Conservation (phyloP, 805 yeast genomes). For the Ogataea pini region DNA sequence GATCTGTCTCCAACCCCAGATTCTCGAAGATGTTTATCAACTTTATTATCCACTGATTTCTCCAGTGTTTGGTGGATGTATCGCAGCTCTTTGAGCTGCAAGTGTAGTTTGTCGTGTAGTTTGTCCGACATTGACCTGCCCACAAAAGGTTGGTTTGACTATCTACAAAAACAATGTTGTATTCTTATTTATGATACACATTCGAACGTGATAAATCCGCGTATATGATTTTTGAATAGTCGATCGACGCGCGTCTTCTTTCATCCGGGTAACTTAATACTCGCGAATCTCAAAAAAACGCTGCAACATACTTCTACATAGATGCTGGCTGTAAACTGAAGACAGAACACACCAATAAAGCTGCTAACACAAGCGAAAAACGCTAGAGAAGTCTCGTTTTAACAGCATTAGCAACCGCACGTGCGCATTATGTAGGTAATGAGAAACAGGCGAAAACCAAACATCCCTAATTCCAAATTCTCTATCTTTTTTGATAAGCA, state of each 20-base stretch:
- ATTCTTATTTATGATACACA: no score
- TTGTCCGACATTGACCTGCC: slow-evolving; percentile 20
- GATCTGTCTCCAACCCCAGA: slow-evolving; percentile 16
- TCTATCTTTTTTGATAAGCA: not conserved
- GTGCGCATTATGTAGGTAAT: not conserved
- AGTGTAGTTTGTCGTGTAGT: slow-evolving; percentile 44
- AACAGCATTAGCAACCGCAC: not conserved
- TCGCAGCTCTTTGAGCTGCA: slow-evolving; percentile 54
- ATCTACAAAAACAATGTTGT: no score
- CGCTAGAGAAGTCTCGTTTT: not conserved
- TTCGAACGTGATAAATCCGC: no score
- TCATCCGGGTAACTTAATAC: slow-evolving; percentile 5
- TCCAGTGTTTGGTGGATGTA: slow-evolving; percentile 47
- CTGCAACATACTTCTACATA: slow-evolving; percentile 6
- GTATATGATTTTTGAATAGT: not conserved
- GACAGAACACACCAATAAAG: not conserved
- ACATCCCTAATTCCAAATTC: no score
- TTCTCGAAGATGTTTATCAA: slow-evolving; percentile 34
- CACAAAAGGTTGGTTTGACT: not conserved
- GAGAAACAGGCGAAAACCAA: no score
- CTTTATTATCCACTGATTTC: slow-evolving; percentile 43
- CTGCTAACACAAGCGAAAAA: not conserved
- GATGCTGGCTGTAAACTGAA: not conserved
- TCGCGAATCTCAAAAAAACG: slow-evolving; percentile 4
- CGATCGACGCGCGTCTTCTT: not conserved